Evolutionary conservation across 768 basidiomycete genomes (phyloP).

Genomic region (Suillus occidentalis): DNA sequence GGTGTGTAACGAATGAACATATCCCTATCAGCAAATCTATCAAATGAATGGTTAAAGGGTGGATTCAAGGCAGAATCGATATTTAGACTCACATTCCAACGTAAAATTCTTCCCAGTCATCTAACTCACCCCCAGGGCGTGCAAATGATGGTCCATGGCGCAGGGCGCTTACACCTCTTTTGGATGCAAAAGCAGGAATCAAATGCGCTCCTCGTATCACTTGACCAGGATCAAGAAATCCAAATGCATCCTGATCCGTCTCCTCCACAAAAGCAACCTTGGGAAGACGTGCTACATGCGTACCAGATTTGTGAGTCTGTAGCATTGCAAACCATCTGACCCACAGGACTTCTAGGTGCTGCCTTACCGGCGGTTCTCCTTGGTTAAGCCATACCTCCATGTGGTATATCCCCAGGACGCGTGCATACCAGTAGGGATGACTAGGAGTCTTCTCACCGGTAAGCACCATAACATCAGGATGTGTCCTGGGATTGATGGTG

Average conservation of each 20-base stretch:
- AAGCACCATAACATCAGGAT: conserved; percentile 13
- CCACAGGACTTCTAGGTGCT: conserved; percentile 10
- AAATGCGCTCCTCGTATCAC: conserved; percentile 8
- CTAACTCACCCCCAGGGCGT: neutral
- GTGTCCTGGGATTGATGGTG: neutral
- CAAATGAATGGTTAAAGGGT: too few species aligned
- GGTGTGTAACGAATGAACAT: too few species aligned
- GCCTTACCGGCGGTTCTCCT: neutral
- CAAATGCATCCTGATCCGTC: neutral
- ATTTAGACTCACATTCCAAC: neutral
- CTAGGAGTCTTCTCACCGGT: neutral
- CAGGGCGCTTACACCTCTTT: neutral
- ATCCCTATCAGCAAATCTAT: too few species aligned
- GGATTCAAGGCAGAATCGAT: too few species aligned
- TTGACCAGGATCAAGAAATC: conserved; percentile 10
- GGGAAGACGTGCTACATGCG: neutral
- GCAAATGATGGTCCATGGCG: neutral
- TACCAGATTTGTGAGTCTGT: neutral
- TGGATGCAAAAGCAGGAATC: conserved; percentile 6
- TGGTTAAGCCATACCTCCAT: conserved; percentile 10
- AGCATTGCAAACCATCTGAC: conserved; percentile 6
- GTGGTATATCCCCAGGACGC: conserved; percentile 18
- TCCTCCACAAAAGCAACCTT: conserved; percentile 1
- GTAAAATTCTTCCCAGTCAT: neutral
- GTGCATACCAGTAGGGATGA: conserved; percentile 6